phyloP scores from a whole-genome alignment of 768 basidiomycete species.

The Rhodotorula sphaerocarpa region DNA sequence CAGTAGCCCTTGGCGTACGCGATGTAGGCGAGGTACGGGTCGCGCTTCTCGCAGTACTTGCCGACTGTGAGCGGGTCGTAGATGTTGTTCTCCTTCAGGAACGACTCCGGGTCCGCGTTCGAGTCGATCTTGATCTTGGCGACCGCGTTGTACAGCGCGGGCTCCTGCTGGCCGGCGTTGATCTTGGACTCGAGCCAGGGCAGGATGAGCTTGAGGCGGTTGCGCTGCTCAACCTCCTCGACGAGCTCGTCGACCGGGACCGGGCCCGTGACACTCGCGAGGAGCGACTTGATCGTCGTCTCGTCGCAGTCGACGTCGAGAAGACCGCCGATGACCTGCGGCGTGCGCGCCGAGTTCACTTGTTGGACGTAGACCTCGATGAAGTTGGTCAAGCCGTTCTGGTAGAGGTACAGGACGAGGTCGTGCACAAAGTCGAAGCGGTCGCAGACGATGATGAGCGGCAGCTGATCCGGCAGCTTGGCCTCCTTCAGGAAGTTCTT shows the following conservation, averaged over 20 bases:
- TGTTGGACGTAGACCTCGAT: conserved; percentile 99
- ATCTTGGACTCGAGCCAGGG: conserved; percentile 95
- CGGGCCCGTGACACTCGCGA: conserved; percentile 87
- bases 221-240: conserved; percentile 90
- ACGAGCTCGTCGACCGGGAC: conserved; percentile 98
- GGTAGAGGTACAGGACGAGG: conserved; percentile 94
- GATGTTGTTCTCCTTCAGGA: conserved; percentile 98
- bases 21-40: conserved; percentile 96
- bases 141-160: conserved; percentile 89
- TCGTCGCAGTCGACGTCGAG: conserved; percentile 98
- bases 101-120: conserved; percentile 94
- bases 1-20: conserved; percentile 99
- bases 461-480: conserved; percentile 88
- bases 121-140: conserved; percentile 99
- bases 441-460: conserved; percentile 98
- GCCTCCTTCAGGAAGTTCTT: conserved; percentile 99
- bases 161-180: conserved; percentile 84
- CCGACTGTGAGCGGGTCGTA: conserved; percentile 96
- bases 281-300: conserved; percentile 82
- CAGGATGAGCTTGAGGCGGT: conserved; percentile 88
- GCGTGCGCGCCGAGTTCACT: conserved; percentile 92
- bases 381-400: conserved; percentile 90
- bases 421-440: conserved; percentile 99
- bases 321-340: conserved; percentile 91
- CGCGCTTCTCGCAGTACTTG: conserved; percentile 97